Conservation (phyloP, 1,139 yeast species). For the Suhomyces atakaporum region DNA sequence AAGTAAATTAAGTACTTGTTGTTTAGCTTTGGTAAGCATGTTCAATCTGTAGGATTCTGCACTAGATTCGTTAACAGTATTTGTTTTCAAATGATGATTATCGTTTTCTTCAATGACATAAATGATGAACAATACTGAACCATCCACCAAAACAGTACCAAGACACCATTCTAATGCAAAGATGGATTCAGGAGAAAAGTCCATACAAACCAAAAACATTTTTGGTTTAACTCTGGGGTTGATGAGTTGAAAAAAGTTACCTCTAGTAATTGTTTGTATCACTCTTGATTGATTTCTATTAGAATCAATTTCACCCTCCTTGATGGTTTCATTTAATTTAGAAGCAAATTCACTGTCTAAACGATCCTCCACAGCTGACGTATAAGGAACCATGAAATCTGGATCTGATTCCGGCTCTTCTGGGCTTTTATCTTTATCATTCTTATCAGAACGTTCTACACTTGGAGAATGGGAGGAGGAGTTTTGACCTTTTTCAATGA, state of each 20-base stretch:
- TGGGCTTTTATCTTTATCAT: constrained; percentile 2
- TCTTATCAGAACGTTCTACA: constrained; percentile 2
- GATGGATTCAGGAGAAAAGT: constrained; percentile 79
- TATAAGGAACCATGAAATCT: constrained; percentile 60
- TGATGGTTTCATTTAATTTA: constrained; percentile 57
- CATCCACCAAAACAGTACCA: constrained; percentile 84
- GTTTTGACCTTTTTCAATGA: constrained; percentile 33
- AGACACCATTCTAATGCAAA: constrained; percentile 90
- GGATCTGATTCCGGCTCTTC: constrained; percentile 23
- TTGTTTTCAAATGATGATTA: constrained; percentile 45
- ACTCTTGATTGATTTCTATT: constrained; percentile 55
- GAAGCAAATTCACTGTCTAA: constrained; percentile 67
- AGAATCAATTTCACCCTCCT: constrained; percentile 64
- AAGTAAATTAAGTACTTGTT: constrained; percentile 57
- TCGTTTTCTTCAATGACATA: constrained; percentile 77
- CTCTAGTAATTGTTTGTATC: constrained; percentile 70
- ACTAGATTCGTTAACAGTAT: constrained; percentile 41
- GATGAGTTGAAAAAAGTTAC: constrained; percentile 60
- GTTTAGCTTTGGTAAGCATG: constrained; percentile 64
- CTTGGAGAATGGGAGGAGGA: constrained; percentile 3
- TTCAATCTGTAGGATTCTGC: constrained; percentile 54
- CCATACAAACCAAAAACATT: constrained; percentile 76
- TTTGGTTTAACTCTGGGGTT: constrained; percentile 58
- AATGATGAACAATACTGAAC: constrained; percentile 77
- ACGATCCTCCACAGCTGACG: constrained; percentile 70